Evolutionary conservation across 306 rosid species (phyloP), one percentile per base, ranked within the genome.

Genomic region (Betula pendula): DNA sequence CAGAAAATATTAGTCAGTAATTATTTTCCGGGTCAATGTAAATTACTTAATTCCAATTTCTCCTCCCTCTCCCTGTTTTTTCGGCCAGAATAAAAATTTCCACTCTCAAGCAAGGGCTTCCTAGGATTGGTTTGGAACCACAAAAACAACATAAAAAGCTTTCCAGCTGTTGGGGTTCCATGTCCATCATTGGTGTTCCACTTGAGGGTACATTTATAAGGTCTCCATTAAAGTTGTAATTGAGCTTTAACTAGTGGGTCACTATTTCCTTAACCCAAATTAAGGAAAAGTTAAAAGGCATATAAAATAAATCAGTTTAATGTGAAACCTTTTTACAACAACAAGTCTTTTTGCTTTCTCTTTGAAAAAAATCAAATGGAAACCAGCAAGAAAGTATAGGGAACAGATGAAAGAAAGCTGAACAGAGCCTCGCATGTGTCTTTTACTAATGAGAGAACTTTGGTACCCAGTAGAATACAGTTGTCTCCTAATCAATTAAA

Each of bases 381-480:
- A 82, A 78, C 82, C 80, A 78, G 77, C 74, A 69, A 78, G 80
- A 74, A 77, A 50, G 77, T 79, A 82, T 67, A 50, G 52, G 53
- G 14, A 70, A 71, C 78, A 72, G 22, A 44, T 76, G 48, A 49
- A 42, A 59, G 40, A 53, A 76, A 77, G 73, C 22, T 58, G 60
- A 81, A 44, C 63, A 8, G 71, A 79, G 55, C 67, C 53, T 24
- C 48, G 14, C 71, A 68, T 42, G 52, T 4, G 17, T 59, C 62
- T 11, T 22, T 33, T 45, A 3, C 45, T 31, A 8, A 3, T 40
- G 2, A 47, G 63, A 60, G 14, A 48, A 50, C 43, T 71, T 29
- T 24, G 86, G 56, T 25, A 12, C 27, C 44, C 13, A 45, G 79
- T 56, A 71, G 73, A 70, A 56, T 40, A 83, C 79, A 84, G 79